Evolutionary conservation across 208 protist genomes (phyloP).

Genomic region (Herpetomonas samuelpessoai): DNA sequence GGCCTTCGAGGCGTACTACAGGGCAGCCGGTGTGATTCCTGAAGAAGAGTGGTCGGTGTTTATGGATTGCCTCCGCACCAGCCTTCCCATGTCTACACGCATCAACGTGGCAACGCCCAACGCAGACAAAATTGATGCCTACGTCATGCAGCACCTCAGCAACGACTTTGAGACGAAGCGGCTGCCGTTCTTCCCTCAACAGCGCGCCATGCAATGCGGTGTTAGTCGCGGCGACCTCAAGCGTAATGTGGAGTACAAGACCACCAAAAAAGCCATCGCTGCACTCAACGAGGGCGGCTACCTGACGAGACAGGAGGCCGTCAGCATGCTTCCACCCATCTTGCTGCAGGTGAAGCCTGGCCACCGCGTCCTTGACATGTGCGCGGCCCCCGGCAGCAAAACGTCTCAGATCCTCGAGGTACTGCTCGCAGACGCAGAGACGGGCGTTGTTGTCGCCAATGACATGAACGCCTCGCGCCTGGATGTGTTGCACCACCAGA

Average conservation of each 20-base stretch:
- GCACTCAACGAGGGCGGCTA: constrained; percentile 88
- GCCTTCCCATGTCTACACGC: constrained; percentile 74
- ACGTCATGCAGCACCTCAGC: constrained; percentile 34
- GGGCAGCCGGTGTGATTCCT: constrained; percentile 45
- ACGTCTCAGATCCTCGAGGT: constrained; percentile 86
- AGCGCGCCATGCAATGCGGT: constrained; percentile 66
- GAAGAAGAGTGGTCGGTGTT: constrained; percentile 61
- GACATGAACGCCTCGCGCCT: constrained; percentile 82
- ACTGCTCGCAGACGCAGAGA: constrained; percentile 28
- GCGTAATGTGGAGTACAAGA: constrained; percentile 53
- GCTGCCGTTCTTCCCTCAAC: constrained; percentile 58
- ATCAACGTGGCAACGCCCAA: constrained; percentile 39
- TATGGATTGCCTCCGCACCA: constrained; percentile 52
- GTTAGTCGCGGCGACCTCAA: constrained; percentile 81
- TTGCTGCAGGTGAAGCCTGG: constrained; percentile 72
- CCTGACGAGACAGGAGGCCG: constrained; percentile 90
- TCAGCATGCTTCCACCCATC: constrained; percentile 88
- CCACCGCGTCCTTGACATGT: constrained; percentile 86
- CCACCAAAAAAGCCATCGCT: constrained; percentile 72
- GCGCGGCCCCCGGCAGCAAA: constrained; percentile 88
- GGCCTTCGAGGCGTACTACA: constrained; percentile 75
- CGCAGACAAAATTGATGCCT: constrained; percentile 33
- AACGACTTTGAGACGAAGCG: constrained; percentile 35
- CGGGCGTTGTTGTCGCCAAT: constrained; percentile 89
- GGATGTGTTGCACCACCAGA: constrained; percentile 87